Evolutionary conservation across 169 alveolate species (phyloP).

Genomic region (Eimeria tenella): DNA sequence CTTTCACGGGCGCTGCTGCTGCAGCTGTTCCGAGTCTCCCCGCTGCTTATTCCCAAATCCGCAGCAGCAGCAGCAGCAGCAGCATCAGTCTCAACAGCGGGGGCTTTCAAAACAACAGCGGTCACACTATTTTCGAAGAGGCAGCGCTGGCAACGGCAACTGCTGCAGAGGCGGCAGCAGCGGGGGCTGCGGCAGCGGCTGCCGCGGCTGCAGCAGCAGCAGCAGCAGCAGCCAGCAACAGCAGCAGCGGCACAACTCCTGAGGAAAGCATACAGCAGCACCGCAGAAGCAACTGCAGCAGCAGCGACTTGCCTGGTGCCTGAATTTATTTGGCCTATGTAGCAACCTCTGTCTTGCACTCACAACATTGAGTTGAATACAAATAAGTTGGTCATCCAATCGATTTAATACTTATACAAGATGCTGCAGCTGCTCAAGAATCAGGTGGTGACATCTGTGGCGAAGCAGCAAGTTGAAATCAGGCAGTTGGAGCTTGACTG

Average conservation of each 20-base stretch:
- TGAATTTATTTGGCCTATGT: no score
- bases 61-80: not conserved
- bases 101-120: not conserved
- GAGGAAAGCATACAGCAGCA: no score
- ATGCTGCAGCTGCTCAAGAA: constrained; percentile 79
- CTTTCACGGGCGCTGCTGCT: not conserved
- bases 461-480: constrained; percentile 77
- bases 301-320: not conserved
- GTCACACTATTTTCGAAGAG: no score
- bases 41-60: not conserved
- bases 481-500: constrained; percentile 79
- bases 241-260: not conserved
- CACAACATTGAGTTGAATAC: no score
- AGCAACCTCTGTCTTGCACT: no score
- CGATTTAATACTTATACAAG: not conserved
- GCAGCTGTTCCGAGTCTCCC: not conserved
- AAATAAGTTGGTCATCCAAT: no score
- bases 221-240: not conserved
- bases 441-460: constrained; percentile 77
- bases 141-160: not conserved
- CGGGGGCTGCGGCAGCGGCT: not conserved
- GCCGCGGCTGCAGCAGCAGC: not conserved
- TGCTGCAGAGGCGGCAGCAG: not conserved
- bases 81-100: not conserved
- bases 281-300: not conserved